A percentile compares a stretch with the other conserved stretches of the same genome.
Conservation (phyloP, 345 rosid species). For the Microthlaspi erraticum region DNA sequence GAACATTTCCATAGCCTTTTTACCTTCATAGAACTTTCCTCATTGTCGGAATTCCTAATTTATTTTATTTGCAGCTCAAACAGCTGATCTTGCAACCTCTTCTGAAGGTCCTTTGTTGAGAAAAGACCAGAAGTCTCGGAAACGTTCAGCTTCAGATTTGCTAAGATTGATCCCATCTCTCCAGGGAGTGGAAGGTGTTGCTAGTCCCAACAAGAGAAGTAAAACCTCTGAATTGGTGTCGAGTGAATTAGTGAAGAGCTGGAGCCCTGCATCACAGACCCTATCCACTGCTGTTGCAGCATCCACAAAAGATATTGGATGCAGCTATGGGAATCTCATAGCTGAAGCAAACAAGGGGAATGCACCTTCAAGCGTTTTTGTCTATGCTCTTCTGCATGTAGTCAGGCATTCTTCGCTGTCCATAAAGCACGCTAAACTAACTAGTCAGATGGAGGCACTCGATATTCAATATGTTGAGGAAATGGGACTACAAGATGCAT, state of each 20-base stretch:
- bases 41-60: slow-evolving; percentile 12
- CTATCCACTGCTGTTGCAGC: slow-evolving; percentile 50
- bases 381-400: slow-evolving; percentile 89
- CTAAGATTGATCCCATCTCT: slow-evolving; percentile 83
- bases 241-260: slow-evolving; percentile 40
- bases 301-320: slow-evolving; percentile 55
- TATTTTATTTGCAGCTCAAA: slow-evolving; percentile 56
- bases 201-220: slow-evolving; percentile 57
- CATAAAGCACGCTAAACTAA: slow-evolving; percentile 93
- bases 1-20: slow-evolving; percentile 49
- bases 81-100: slow-evolving; percentile 50
- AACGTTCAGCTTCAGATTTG: slow-evolving; percentile 73
- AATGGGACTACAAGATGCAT: slow-evolving; percentile 70
- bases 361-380: slow-evolving; percentile 77
- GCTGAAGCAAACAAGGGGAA: slow-evolving; percentile 97
- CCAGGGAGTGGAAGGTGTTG: slow-evolving; percentile 54
- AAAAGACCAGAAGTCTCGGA: slow-evolving; percentile 58
- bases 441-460: slow-evolving; percentile 91
- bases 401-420: slow-evolving; percentile 92
- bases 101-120: slow-evolving; percentile 53
- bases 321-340: slow-evolving; percentile 77
- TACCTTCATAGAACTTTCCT: background rate
- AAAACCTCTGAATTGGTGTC: slow-evolving; percentile 51
- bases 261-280: slow-evolving; percentile 50
- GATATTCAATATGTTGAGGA: slow-evolving; percentile 94